Evolutionary conservation across 192 early-diverging fungal species (phyloP).

Genomic region (Glomus cerebriforme): DNA sequence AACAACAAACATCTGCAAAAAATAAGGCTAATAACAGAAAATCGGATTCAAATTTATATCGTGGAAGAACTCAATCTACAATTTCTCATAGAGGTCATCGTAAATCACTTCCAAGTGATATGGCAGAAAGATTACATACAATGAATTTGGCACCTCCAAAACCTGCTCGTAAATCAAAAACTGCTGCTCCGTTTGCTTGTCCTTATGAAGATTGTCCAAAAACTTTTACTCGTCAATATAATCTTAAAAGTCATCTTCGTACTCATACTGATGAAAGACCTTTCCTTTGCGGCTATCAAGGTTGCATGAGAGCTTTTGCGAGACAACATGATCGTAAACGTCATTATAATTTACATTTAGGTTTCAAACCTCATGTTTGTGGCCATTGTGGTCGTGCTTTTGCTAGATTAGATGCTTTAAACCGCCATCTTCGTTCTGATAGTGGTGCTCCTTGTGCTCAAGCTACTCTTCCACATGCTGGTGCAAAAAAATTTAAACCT

Average conservation of each 20-base stretch:
- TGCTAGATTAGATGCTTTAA: conserved; percentile 80
- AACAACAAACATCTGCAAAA: not conserved
- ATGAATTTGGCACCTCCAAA: conserved; percentile 31
- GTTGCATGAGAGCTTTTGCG: conserved; percentile 79
- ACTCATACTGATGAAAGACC: conserved; percentile 77
- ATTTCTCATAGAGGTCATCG: conserved; percentile 8
- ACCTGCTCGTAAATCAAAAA: conserved; percentile 26
- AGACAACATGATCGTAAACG: conserved; percentile 94
- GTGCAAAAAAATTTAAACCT: conserved; percentile 25
- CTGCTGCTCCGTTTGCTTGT: conserved; percentile 22
- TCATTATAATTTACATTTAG: conserved; percentile 79
- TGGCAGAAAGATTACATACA: conserved; percentile 25
- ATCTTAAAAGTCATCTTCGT: conserved; percentile 72
- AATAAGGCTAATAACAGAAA: not conserved
- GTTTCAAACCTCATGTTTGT: conserved; percentile 75
- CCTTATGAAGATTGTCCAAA: conserved; percentile 62
- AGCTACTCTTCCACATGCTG: conserved; percentile 31
- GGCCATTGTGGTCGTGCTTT: conserved; percentile 73
- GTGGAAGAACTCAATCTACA: not conserved
- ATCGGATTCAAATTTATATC: not conserved
- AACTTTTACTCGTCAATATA: conserved; percentile 75
- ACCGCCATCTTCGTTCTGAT: conserved; percentile 68
- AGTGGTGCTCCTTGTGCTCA: conserved; percentile 59
- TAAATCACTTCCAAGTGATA: conserved; percentile 14
- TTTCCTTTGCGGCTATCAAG: conserved; percentile 63